phyloP scores from a whole-genome alignment of 345 rosid species.

The Orychophragmus violaceus region DNA sequence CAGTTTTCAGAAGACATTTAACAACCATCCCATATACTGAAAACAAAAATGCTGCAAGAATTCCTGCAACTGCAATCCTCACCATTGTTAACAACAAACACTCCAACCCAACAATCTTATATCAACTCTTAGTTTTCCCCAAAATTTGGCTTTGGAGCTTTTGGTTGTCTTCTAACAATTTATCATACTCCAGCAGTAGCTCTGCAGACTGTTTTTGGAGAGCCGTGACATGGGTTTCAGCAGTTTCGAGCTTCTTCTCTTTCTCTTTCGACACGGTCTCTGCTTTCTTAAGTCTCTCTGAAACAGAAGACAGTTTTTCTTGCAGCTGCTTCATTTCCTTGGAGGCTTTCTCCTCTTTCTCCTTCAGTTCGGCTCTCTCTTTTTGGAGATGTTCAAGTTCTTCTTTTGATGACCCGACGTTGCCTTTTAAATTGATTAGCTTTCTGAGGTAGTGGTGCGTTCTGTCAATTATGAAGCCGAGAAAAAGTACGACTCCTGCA shows the following conservation, averaged over 20 bases:
- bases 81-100: not conserved
- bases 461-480: constrained; percentile 80
- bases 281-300: constrained; percentile 55
- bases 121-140: constrained; percentile 7
- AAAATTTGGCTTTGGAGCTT: constrained; percentile 59
- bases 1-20: not conserved
- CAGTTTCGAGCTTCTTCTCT: constrained; percentile 67
- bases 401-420: no score
- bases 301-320: constrained; percentile 41
- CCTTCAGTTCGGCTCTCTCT: constrained; percentile 55
- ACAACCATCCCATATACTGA: not conserved
- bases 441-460: constrained; percentile 75
- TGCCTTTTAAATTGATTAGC: constrained; percentile 53
- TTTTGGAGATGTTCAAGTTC: constrained; percentile 55
- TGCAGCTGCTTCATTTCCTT: constrained; percentile 51
- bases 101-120: not conserved
- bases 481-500: constrained; percentile 81
- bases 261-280: constrained; percentile 61
- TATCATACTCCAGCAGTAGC: constrained; percentile 80
- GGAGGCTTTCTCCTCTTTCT: constrained; percentile 56
- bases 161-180: constrained; percentile 79
- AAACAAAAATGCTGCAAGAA: constrained; percentile 6
- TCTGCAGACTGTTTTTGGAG: constrained; percentile 92
- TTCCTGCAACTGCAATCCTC: not conserved
- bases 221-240: constrained; percentile 67